Conservation (phyloP, 768 basidiomycete species). For the Podaxis sp. region DNA sequence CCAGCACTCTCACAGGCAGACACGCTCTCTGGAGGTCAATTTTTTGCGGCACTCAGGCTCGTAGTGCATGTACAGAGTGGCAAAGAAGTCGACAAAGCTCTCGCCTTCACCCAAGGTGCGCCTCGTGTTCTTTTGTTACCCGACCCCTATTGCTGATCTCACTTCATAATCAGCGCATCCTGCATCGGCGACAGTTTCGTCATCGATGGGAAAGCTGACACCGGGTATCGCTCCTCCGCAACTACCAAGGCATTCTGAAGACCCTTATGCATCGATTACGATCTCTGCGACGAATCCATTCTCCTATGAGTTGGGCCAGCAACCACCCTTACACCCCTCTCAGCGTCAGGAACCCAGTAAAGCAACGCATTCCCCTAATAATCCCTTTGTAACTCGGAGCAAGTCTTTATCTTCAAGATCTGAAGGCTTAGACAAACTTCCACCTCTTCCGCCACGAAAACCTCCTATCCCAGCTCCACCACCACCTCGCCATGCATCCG, state of each 20-base stretch:
- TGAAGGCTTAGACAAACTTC: conserved; percentile 25
- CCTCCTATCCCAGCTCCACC: conserved; percentile 30
- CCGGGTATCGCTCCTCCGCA: conserved; percentile 10
- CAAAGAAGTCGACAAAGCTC: too few relatives aligned
- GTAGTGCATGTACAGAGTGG: conserved; percentile 60
- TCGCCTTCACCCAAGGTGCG: conserved; percentile 77
- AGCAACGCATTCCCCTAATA: conserved; percentile 28
- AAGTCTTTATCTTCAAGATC: conserved; percentile 18
- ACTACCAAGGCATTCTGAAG: not conserved
- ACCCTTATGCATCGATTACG: not conserved
- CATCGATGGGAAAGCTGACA: not conserved
- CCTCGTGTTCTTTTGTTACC: conserved; percentile 21
- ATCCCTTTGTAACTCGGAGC: conserved; percentile 36
- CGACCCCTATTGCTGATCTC: not conserved
- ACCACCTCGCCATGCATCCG: conserved; percentile 39
- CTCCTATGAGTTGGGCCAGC: conserved; percentile 18
- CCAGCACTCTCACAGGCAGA: conserved; percentile 54
- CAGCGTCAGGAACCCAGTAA: conserved; percentile 25
- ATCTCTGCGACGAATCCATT: conserved; percentile 17
- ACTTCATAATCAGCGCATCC: not conserved
- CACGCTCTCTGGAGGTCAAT: conserved; percentile 64
- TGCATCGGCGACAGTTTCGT: not conserved
- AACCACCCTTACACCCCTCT: conserved; percentile 29
- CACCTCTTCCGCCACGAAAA: conserved; percentile 57
- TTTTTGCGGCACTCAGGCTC: conserved; percentile 73